A percentile compares a stretch with the other conserved stretches of the same genome.
Evolutionary conservation across 1,139 yeast genomes (phyloP).

Genomic region (Hyphopichia burtonii): DNA sequence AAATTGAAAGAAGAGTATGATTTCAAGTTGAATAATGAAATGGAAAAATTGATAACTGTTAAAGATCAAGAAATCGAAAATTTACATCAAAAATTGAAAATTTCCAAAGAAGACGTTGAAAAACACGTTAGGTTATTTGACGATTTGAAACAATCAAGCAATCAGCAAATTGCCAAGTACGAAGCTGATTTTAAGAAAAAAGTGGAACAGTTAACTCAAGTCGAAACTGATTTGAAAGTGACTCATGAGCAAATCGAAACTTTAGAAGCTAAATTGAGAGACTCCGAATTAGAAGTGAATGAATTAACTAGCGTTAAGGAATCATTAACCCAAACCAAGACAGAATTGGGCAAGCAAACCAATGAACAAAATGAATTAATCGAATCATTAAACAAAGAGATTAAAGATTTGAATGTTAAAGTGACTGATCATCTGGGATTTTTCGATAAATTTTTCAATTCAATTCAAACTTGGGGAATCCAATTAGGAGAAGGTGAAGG

Average conservation of each 20-base stretch:
- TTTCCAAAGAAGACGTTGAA: not conserved
- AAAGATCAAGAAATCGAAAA: slow-evolving; percentile 10
- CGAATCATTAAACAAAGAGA: too few species aligned
- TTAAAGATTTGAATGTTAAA: too few species aligned
- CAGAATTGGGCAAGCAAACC: too few species aligned
- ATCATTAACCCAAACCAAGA: not conserved
- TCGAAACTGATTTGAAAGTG: not conserved
- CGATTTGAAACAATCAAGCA: not conserved
- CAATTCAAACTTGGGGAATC: not conserved
- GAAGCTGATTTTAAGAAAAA: not conserved
- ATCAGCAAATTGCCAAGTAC: not conserved
- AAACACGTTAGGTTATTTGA: not conserved
- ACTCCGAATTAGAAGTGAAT: not conserved
- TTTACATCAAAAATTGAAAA: not conserved
- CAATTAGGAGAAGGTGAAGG: not conserved
- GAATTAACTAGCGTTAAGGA: not conserved
- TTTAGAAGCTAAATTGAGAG: not conserved
- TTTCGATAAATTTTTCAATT: not conserved
- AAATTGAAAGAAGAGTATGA: slow-evolving; percentile 15
- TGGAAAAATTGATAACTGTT: slow-evolving; percentile 27
- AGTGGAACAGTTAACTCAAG: not conserved
- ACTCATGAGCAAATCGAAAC: not conserved
- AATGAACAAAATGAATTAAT: too few species aligned
- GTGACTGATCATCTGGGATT: not conserved
- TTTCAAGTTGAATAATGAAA: slow-evolving; percentile 26